phyloP scores from a whole-genome alignment of 106 monocot genomes.

The Triglochin maritima region DNA sequence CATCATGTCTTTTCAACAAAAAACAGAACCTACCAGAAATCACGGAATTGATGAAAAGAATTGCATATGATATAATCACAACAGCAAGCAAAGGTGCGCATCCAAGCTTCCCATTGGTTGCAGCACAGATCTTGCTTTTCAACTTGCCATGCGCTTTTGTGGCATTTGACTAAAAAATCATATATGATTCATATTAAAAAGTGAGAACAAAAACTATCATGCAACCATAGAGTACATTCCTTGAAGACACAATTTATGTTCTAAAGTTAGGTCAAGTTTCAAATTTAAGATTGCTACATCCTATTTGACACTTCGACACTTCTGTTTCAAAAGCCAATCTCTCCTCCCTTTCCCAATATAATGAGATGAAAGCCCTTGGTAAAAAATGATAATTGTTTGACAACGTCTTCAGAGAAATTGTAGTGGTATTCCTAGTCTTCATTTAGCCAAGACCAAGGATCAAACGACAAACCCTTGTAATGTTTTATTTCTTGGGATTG shows the following conservation, averaged over 20 bases:
- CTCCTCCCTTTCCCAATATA: too few species aligned
- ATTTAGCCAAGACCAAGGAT: too few species aligned
- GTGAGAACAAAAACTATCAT: not conserved
- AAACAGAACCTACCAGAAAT: constrained; percentile 42
- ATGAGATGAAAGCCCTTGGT: too few species aligned
- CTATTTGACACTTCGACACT: not conserved
- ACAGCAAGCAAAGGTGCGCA: constrained; percentile 64
- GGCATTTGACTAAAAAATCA: constrained; percentile 13
- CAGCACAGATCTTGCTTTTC: constrained; percentile 21
- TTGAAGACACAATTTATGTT: not conserved
- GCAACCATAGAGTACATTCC: not conserved
- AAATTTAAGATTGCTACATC: not conserved
- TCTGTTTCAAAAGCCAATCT: not conserved
- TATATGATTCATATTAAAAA: not conserved
- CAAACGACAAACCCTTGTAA: too few species aligned
- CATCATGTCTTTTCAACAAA: not conserved
- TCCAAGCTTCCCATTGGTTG: constrained; percentile 34
- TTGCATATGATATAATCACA: constrained; percentile 31
- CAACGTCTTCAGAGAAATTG: too few species aligned
- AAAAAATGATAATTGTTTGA: too few species aligned
- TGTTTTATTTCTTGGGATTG: too few species aligned
- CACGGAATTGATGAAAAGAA: constrained; percentile 78
- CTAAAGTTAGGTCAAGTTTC: not conserved
- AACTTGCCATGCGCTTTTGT: constrained; percentile 3
- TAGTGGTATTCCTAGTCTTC: too few species aligned